These are phyloP conservation scores for Mentha longifolia DNA, from an alignment of 257 asterid species.

Conservation along the genomic window DNA sequence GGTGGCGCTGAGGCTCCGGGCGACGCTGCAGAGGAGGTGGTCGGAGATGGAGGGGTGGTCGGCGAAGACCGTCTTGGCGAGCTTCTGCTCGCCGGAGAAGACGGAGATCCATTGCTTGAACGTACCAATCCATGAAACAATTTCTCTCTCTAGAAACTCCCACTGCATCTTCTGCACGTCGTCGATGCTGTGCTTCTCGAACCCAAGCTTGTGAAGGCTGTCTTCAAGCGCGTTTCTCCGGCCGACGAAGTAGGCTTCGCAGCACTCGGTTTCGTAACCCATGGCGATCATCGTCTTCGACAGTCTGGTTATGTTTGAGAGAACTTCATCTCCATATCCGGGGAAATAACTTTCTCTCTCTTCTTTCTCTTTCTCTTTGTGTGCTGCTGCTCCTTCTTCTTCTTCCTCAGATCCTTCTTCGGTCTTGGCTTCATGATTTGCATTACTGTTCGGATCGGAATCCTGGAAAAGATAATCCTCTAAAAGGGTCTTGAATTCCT, in stretches of 20 bases:
- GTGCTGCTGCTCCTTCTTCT: not conserved
- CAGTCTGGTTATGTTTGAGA: slow-evolving; percentile 43
- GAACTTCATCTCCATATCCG: slow-evolving; percentile 51
- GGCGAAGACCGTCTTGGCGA: slow-evolving; percentile 47
- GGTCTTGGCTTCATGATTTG: not conserved
- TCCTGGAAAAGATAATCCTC: slow-evolving; percentile 53
- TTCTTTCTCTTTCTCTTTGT: not conserved
- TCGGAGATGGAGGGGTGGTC: slow-evolving; percentile 41
- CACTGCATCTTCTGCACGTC: slow-evolving; percentile 85
- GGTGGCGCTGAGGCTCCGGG: slow-evolving; percentile 45
- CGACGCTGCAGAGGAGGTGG: slow-evolving; percentile 46
- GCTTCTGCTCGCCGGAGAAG: slow-evolving; percentile 54
- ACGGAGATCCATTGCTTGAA: slow-evolving; percentile 49
- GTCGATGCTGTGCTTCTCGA: slow-evolving; percentile 74
- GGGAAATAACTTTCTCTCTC: slow-evolving; percentile 32
- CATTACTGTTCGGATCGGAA: not conserved
- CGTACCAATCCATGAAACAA: slow-evolving; percentile 59
- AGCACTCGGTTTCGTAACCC: slow-evolving; percentile 73
- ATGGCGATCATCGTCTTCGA: slow-evolving; percentile 53
- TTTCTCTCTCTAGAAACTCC: slow-evolving; percentile 75
- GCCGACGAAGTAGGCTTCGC: slow-evolving; percentile 56
- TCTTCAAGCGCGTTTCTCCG: slow-evolving; percentile 68
- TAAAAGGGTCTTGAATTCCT: slow-evolving; percentile 65
- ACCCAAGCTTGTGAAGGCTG: slow-evolving; percentile 55
- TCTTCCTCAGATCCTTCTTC: slow-evolving; percentile 20